Percentiles rank a stretch among this genome's conserved stretches.
phyloP scores from a whole-genome alignment of 345 rosid species.

The Sonneratia caseolaris region DNA sequence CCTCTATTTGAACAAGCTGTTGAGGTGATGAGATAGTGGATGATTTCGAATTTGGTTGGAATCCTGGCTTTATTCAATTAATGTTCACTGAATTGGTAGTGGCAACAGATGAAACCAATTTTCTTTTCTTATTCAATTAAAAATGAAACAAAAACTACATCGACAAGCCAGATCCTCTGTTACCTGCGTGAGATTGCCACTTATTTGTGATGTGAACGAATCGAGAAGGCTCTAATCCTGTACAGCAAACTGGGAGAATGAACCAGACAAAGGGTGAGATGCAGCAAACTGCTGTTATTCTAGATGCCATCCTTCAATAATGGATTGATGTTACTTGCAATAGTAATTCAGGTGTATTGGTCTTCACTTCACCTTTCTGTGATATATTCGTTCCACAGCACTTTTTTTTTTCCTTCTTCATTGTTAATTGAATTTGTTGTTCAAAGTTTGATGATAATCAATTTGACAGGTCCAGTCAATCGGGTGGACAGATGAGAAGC shows the following conservation, averaged over 20 bases:
- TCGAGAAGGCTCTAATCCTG: no score
- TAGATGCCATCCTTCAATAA: not conserved
- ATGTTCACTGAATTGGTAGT: not conserved
- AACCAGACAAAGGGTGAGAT: not conserved
- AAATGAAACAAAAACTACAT: slow-evolving; percentile 2
- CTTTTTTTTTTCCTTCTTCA: not conserved
- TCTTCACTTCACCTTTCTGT: not conserved
- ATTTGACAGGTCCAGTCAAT: slow-evolving; percentile 27
- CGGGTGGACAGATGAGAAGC: slow-evolving; percentile 75
- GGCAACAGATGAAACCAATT: not conserved
- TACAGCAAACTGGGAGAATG: not conserved
- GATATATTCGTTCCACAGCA: not conserved
- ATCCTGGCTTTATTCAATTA: not conserved
- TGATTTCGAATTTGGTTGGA: not conserved
- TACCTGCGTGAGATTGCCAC: not conserved
- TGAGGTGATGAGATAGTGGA: not conserved
- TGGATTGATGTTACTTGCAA: not conserved
- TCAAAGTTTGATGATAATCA: not conserved
- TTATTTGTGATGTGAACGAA: not conserved
- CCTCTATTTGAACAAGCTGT: not conserved
- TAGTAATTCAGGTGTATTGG: not conserved
- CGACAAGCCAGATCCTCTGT: not conserved
- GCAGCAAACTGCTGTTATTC: not conserved
- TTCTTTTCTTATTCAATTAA: not conserved
- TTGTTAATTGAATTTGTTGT: not conserved